Evolutionary conservation across 805 yeast genomes (phyloP).

Genomic region (Metahyphopichia silvanorum): DNA sequence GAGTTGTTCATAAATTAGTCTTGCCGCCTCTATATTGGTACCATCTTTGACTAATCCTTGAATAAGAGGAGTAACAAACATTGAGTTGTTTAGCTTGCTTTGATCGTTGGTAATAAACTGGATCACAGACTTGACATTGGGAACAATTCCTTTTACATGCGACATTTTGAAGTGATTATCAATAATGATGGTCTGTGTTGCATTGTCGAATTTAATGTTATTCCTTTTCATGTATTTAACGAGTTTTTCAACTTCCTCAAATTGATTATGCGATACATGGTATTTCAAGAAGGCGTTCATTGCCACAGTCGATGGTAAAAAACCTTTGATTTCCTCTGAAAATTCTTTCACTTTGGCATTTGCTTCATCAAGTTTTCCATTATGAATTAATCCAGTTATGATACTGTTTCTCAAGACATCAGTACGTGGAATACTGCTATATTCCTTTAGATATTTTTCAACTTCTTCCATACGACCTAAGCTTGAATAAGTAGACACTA

Average conservation of each 20-base stretch:
- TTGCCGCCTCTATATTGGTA: constrained; percentile 49
- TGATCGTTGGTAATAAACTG: constrained; percentile 10
- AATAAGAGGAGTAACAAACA: constrained; percentile 50
- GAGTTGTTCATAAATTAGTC: constrained; percentile 44
- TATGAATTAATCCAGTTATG: constrained; percentile 41
- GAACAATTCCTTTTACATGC: constrained; percentile 39
- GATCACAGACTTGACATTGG: constrained; percentile 40
- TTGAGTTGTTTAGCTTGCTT: constrained; percentile 28
- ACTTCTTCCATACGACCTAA: constrained; percentile 41
- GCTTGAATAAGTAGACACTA: constrained; percentile 47
- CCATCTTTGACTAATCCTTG: constrained; percentile 50
- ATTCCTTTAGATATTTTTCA: constrained; percentile 31
- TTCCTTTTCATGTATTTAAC: constrained; percentile 39
- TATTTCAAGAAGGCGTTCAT: constrained; percentile 50
- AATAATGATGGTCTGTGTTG: constrained; percentile 59
- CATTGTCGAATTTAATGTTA: constrained; percentile 52
- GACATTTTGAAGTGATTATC: constrained; percentile 50
- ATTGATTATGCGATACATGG: constrained; percentile 39
- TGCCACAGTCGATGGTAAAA: constrained; percentile 44
- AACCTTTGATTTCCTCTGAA: constrained; percentile 26
- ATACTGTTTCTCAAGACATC: constrained; percentile 42
- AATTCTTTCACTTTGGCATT: constrained; percentile 38
- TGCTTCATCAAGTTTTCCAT: constrained; percentile 42
- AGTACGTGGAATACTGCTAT: constrained; percentile 29
- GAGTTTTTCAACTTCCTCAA: constrained; percentile 48